Evolutionary conservation across 2,329 filamentous ascomycete species (phyloP).

Genomic region (Berkeleyomyces rouxiae): DNA sequence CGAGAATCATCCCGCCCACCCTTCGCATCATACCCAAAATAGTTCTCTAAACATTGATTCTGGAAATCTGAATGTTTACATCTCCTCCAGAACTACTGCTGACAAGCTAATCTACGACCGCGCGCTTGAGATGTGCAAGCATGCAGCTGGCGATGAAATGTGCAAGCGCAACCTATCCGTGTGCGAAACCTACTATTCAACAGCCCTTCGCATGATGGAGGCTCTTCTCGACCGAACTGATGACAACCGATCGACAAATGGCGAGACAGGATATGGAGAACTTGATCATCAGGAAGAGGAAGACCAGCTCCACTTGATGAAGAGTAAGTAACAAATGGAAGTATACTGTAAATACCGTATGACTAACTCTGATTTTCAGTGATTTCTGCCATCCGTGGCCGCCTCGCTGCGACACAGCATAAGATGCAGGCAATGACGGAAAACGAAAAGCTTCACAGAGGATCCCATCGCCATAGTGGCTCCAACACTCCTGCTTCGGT

Average conservation of each 20-base stretch:
- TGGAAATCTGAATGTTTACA: slow-evolving; percentile 59
- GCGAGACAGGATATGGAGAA: slow-evolving; percentile 17
- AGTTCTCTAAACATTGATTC: slow-evolving; percentile 42
- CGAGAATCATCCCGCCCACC: slow-evolving; percentile 70
- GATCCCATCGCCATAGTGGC: slow-evolving; percentile 9
- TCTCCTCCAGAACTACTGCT: slow-evolving; percentile 79
- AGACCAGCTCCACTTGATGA: slow-evolving; percentile 56
- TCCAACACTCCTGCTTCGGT: slow-evolving; percentile 12
- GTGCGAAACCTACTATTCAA: slow-evolving; percentile 85
- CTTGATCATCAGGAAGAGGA: slow-evolving; percentile 35
- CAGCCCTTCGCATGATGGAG: slow-evolving; percentile 86
- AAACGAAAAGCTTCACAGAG: slow-evolving; percentile 1
- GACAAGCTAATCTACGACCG: slow-evolving; percentile 98
- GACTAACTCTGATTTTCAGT: not conserved
- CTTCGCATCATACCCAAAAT: slow-evolving; percentile 49
- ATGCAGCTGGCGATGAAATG: slow-evolving; percentile 88
- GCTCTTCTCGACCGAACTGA: slow-evolving; percentile 71
- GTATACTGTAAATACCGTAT: not conserved
- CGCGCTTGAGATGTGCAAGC: slow-evolving; percentile 88
- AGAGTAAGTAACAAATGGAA: slow-evolving; percentile 36
- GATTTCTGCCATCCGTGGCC: slow-evolving; percentile 5
- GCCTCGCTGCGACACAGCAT: slow-evolving; percentile 1
- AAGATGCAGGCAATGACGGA: slow-evolving; percentile 7
- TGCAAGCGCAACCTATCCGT: slow-evolving; percentile 74
- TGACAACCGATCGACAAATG: slow-evolving; percentile 30